Evolutionary conservation across 2,329 filamentous ascomycete species (phyloP), one percentile per base, ranked within the genome.

Genomic region (Corynespora cassiicola): DNA sequence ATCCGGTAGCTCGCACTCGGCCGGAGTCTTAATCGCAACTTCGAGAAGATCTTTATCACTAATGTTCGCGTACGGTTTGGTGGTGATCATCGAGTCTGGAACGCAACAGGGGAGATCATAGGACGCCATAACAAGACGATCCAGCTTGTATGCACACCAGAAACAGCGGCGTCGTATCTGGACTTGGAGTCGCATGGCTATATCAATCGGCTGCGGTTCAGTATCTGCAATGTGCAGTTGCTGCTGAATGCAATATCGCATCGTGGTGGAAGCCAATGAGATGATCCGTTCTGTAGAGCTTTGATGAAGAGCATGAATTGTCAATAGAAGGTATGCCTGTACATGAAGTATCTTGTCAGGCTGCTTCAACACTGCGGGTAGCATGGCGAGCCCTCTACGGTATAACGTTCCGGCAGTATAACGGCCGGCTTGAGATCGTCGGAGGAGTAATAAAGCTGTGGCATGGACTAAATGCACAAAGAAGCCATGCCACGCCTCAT

Each of bases 281-380:
- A 54, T 50, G 16, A 54, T 52, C 10, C 48, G 48, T 26, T 54
- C 48, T 5, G 50, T 52, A 5, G 50, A 54, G 40, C 48, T 52
- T 39, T 47, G 42, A 21, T 52, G 49, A 14, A 54, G 26, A 21
- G 51, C 51, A 39, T 50, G 32, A 30, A 54, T 39, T 17, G 45
- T 39, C n/a, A 54, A 23, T 9, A 52, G 39, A 8, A 52, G 46
- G 21, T 52, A 45, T 15, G 49, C 51, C 17, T 54, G 49, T n/a
- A 48, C 36, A 12, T 54, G 51, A 15, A 54, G 39, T 2, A 54
- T 34, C 20, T 35, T 39, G 28, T 54, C 40, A 0, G 36, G 45
- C 20, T 50, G 45, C 19, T 39, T 32, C 7, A 53, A 32, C 8
- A 53, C 44, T 19, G 41, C 32, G n/a, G 50, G 44, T 6, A 49